Conservation (phyloP, 805 yeast species). For the Cyberlindnera saturnus region DNA sequence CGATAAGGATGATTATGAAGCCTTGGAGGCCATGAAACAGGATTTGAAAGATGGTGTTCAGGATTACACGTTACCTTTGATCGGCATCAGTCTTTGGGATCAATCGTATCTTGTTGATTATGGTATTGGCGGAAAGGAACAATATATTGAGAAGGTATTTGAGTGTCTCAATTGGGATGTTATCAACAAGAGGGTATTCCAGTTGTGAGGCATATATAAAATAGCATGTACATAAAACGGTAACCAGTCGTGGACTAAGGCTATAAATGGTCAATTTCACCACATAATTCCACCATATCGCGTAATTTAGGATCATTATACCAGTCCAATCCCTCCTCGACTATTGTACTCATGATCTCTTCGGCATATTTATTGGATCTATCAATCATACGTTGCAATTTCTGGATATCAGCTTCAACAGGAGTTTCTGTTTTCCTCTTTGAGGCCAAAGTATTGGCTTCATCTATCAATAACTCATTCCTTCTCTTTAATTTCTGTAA, state of each 20-base stretch:
- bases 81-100: slow-evolving; percentile 84
- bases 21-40: slow-evolving; percentile 36
- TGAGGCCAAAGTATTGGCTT: slow-evolving; percentile 1
- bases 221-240: background rate
- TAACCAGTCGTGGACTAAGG: background rate
- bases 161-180: slow-evolving; percentile 80
- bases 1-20: slow-evolving; percentile 45
- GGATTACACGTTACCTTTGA: slow-evolving; percentile 67
- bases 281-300: slow-evolving; percentile 21
- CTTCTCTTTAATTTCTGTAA: background rate
- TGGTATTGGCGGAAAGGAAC: slow-evolving; percentile 67
- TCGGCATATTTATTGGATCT: slow-evolving; percentile 9
- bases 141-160: slow-evolving; percentile 71
- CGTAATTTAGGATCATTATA: slow-evolving; percentile 23
- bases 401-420: background rate
- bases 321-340: slow-evolving; percentile 30
- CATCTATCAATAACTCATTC: background rate
- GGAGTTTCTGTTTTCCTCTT: background rate
- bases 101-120: slow-evolving; percentile 81
- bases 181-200: slow-evolving; percentile 40
- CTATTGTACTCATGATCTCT: slow-evolving; percentile 25
- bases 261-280: slow-evolving; percentile 1
- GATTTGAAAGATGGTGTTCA: slow-evolving; percentile 34
- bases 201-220: slow-evolving; percentile 7
- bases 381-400: slow-evolving; percentile 3